A percentile compares a stretch with the other conserved stretches of the same genome.
phyloP scores from a whole-genome alignment of 2,329 filamentous ascomycete species.

The Aspergillus fijiensis region DNA sequence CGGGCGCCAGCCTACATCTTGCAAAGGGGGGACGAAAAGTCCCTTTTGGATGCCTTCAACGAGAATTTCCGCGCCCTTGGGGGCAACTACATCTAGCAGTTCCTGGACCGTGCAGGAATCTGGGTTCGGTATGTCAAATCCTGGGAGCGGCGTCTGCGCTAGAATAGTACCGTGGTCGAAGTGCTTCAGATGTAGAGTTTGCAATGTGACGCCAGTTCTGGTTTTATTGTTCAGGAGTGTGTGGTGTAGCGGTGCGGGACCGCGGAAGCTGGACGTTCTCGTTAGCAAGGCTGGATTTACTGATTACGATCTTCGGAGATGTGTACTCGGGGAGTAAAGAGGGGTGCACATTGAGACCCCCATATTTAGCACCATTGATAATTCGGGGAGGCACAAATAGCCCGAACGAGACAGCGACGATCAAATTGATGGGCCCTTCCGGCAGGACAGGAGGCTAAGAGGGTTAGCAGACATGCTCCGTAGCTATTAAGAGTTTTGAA shows the following conservation, averaged over 20 bases:
- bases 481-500: background rate
- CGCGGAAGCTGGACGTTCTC: slow-evolving; percentile 62
- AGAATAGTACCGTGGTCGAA: slow-evolving; percentile 82
- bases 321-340: slow-evolving; percentile 80
- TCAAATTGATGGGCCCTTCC: slow-evolving; percentile 62
- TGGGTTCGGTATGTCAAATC: slow-evolving; percentile 52
- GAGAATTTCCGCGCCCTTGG: slow-evolving; percentile 69
- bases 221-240: slow-evolving; percentile 65
- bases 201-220: slow-evolving; percentile 74
- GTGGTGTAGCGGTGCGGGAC: slow-evolving; percentile 82
- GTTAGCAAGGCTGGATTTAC: background rate
- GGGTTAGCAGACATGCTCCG: slow-evolving; percentile 18
- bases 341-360: slow-evolving; percentile 90
- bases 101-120: slow-evolving; percentile 48
- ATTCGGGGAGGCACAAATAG: slow-evolving; percentile 80
- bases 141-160: slow-evolving; percentile 63
- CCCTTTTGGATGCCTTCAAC: slow-evolving; percentile 62
- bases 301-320: background rate
- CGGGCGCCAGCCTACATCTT: slow-evolving; percentile 29
- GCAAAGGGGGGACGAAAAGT: slow-evolving; percentile 64
- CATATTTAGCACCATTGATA: slow-evolving; percentile 68
- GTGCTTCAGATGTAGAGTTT: slow-evolving; percentile 72
- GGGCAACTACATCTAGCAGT: slow-evolving; percentile 59
- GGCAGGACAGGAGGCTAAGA: slow-evolving; percentile 54
- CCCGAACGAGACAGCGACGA: slow-evolving; percentile 93